A percentile compares a stretch with the other conserved stretches of the same genome.
phyloP scores from a whole-genome alignment of 768 basidiomycete genomes.

The Kwoniella bestiolae region DNA sequence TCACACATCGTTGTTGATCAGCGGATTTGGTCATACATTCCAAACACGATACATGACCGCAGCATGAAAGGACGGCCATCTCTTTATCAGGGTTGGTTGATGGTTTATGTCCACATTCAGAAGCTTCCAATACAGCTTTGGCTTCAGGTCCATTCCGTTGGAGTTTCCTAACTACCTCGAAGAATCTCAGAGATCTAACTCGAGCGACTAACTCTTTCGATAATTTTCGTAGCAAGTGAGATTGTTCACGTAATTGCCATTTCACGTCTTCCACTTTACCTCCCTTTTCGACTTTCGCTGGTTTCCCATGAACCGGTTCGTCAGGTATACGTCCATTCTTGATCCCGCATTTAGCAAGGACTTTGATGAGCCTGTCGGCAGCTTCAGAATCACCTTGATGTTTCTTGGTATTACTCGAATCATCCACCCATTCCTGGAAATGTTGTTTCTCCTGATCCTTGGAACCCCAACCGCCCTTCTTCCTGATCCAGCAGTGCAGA shows the following conservation, averaged over 20 bases:
- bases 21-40: slow-evolving; percentile 74
- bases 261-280: slow-evolving; percentile 64
- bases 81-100: slow-evolving; percentile 53
- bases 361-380: slow-evolving; percentile 31
- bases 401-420: slow-evolving; percentile 30
- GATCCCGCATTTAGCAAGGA: slow-evolving; percentile 41
- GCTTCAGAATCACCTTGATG: slow-evolving; percentile 50
- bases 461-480: slow-evolving; percentile 72
- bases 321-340: slow-evolving; percentile 31
- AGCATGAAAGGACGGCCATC: slow-evolving; percentile 83
- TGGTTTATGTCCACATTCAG: slow-evolving; percentile 59
- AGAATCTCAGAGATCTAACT: slow-evolving; percentile 86
- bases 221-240: slow-evolving; percentile 80
- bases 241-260: slow-evolving; percentile 84
- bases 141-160: slow-evolving; percentile 70
- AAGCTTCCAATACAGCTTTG: slow-evolving; percentile 60
- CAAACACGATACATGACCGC: slow-evolving; percentile 84
- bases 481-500: slow-evolving; percentile 62
- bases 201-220: slow-evolving; percentile 88
- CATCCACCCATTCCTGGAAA: slow-evolving; percentile 57
- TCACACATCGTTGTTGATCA: slow-evolving; percentile 79
- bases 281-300: slow-evolving; percentile 61
- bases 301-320: slow-evolving; percentile 64
- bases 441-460: slow-evolving; percentile 78
- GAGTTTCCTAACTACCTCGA: slow-evolving; percentile 81